Conservation (phyloP, 495 filamentous ascomycete genomes). For the Trichocladium antarcticum region DNA sequence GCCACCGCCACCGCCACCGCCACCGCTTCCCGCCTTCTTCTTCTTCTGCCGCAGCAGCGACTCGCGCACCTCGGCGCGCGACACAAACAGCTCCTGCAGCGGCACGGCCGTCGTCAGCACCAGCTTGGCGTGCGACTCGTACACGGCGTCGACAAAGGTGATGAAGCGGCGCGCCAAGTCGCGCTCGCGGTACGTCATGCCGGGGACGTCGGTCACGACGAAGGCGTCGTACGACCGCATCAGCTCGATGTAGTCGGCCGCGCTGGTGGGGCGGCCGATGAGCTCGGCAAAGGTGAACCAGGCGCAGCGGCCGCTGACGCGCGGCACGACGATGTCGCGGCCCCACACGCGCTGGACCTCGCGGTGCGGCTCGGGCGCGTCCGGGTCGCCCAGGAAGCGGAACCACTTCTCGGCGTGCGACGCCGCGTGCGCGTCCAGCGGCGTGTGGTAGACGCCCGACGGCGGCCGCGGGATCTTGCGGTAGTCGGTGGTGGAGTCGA, state of each 20-base stretch:
- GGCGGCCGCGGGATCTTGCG: constrained; percentile 90
- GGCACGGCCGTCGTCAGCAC: constrained; percentile 84
- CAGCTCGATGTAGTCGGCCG: constrained; percentile 91
- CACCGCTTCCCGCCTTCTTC: constrained; percentile 14
- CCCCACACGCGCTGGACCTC: constrained; percentile 89
- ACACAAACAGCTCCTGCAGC: constrained; percentile 76
- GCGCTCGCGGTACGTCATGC: constrained; percentile 76
- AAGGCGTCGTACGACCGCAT: constrained; percentile 86
- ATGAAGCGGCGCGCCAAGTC: constrained; percentile 90
- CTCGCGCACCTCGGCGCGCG: constrained; percentile 58
- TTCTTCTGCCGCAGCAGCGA: constrained; percentile 23
- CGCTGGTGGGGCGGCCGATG: constrained; percentile 74
- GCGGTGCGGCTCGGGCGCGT: constrained; percentile 61
- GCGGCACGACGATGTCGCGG: constrained; percentile 73
- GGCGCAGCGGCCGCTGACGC: constrained; percentile 76
- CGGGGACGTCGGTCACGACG: constrained; percentile 79
- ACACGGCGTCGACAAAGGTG: constrained; percentile 92
- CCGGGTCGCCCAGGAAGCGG: constrained; percentile 74
- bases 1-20: constrained; percentile 25
- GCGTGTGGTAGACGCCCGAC: constrained; percentile 79
- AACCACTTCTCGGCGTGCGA: constrained; percentile 91
- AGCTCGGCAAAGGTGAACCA: constrained; percentile 85
- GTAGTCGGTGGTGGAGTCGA: constrained; percentile 93
- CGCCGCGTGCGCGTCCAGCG: constrained; percentile 63
- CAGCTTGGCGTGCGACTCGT: constrained; percentile 79